Evolutionary conservation across 192 early-diverging fungal species (phyloP).

Genomic region (Umbelopsis sp.): DNA sequence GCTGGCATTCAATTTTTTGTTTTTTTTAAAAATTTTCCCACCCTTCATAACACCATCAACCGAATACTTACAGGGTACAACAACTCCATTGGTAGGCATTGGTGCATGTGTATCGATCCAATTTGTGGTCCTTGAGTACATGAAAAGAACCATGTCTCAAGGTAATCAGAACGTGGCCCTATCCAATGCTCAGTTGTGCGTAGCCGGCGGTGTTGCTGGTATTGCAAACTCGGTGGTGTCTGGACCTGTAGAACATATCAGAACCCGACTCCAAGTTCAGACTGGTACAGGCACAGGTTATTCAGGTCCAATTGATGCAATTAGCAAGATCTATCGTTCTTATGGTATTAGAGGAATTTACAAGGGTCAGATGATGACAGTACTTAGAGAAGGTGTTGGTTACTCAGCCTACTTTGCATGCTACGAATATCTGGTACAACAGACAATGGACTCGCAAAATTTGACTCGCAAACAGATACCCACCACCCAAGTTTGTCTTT

Average conservation of each 20-base stretch:
- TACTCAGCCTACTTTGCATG: conserved; percentile 93
- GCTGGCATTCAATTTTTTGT: too few relatives aligned
- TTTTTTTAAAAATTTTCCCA: background rate
- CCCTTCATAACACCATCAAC: background rate
- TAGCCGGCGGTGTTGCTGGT: conserved; percentile 84
- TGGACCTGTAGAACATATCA: conserved; percentile 95
- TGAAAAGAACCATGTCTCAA: conserved; percentile 77
- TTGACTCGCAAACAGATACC: conserved; percentile 70
- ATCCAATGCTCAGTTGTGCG: conserved; percentile 79
- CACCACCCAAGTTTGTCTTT: conserved; percentile 74
- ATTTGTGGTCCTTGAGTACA: conserved; percentile 85
- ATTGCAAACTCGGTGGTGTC: conserved; percentile 88
- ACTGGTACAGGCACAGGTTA: conserved; percentile 58
- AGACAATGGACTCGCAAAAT: conserved; percentile 63
- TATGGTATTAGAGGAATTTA: conserved; percentile 83
- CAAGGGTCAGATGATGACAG: conserved; percentile 88
- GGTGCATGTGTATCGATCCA: conserved; percentile 98
- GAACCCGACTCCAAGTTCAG: conserved; percentile 95
- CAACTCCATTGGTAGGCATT: conserved; percentile 91
- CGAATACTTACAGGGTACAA: conserved; percentile 63
- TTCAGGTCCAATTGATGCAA: conserved; percentile 82
- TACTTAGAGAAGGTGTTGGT: conserved; percentile 88
- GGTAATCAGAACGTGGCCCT: conserved; percentile 60
- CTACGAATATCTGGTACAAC: conserved; percentile 89
- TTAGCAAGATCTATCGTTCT: conserved; percentile 73